Base-by-base conservation (phyloP, 2,329 filamentous ascomycete species). In the Microsporum ferrugineum region DNA sequence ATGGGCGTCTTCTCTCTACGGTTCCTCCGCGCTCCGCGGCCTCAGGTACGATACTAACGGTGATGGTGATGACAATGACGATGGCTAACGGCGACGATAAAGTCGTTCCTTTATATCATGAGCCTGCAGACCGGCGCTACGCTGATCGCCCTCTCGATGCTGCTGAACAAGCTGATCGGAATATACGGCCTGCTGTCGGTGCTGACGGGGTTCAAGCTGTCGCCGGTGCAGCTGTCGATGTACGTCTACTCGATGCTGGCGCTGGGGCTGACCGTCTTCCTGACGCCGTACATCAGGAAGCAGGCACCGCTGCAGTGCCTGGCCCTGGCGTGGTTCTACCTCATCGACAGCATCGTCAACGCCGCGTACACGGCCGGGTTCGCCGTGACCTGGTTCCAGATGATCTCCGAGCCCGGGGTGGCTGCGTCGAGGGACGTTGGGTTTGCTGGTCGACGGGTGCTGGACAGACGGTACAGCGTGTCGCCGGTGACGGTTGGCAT, bases 151-250 rank as follows among this genome's bases (percentile, higher is more conserved):
- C 80, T 94, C 64, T 85, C 88, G 8, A 83, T 95, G 65, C 81
- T 95, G 60, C 86, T 96, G 77, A 96, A 96, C 81, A 96, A 96
- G 75, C 84, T 91, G 66, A 92, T 89, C 57, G 91, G 91, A 62
- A 80, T 96, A 67, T 96, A 95, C 75, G 91, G 91, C 66, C 81
- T 96, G 49, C 86, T 96, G 67, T 91, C 91, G 62, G 83, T 96
- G 67, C 79, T 96, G 65, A 95, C 91, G 29, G 92, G 92, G 71
- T 91, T 89, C 74, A 80, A 87, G 67, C 84, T 96, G 64, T 91
- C 89, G 60, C 80, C 85, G 34, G 82, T 94, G 29, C 92, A 96
- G 75, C 82, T 96, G 61, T 88, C 88, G 62, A 94, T 95, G 81
- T 96, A 96, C 79, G 81, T 95, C 57, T 95, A 95, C 80, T 94